Evolutionary conservation across 257 asterid genomes (phyloP), one percentile per base, ranked within the genome.

Genomic region (Buddleja alternifolia): DNA sequence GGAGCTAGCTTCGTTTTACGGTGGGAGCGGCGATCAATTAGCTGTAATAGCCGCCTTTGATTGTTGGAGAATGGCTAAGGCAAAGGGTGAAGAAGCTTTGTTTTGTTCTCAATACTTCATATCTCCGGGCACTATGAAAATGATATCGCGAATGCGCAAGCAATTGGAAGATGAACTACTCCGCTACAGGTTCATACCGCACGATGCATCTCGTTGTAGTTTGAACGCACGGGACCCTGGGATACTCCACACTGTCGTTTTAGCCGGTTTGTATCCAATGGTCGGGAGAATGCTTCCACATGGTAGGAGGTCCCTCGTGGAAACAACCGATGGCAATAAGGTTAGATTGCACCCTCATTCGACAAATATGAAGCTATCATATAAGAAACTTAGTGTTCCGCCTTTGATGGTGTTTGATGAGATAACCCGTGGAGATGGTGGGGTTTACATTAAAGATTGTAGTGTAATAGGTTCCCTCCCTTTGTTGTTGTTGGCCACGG

Each of bases 31-130:
- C 32, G 97, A 93, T 72, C 99, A 93, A 61, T 76, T 93, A 71
- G 96, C 97, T 57, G 73, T 89, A 53, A 80, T 93, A 32, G 97
- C 96, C 29, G 99, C 96, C 25, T 93, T 85, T 47, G 96, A 91
- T 39, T 82, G 96, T 80, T 93, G 97, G 99, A 80, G 67, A 72
- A 68, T 25, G 61, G 96, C 99, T 1, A 84, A 77, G 78, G 82
- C 72, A 60, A 85, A 51, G 19, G 93, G 93, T 14, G 84, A 87
- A 41, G 88, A 78, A 63, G 63, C 81, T 10, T 34, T 55, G 54
- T 93, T 93, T 81, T 93, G 96, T 73, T 77, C 88, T 21, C 79
- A 70, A 71, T 93, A 87, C 75, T 90, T 82, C 7, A 46, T 93
- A 36, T 88, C 96, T 63, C 60, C 92, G 15, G 20, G 77, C 73